Conservation (phyloP, 2,329 filamentous ascomycete genomes). For the Pestalotiopsis sp. region DNA sequence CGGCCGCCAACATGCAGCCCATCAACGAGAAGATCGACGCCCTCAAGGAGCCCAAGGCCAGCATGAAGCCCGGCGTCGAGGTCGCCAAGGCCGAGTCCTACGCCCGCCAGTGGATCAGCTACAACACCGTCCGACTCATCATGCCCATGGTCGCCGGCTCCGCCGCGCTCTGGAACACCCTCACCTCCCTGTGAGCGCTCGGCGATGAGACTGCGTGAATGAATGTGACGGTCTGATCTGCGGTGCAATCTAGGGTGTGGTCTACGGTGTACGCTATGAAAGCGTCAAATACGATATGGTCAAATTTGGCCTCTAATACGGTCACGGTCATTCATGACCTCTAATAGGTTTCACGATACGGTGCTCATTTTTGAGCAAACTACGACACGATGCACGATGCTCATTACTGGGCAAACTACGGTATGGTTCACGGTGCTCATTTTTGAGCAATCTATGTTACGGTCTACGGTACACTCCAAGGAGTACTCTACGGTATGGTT, state of each 20-base stretch:
- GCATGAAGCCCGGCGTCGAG: conserved; percentile 20
- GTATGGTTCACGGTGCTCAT: too few relatives aligned
- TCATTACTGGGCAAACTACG: too few relatives aligned
- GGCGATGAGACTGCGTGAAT: background rate
- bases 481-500: too few relatives aligned
- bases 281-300: too few relatives aligned
- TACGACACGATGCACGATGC: too few relatives aligned
- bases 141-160: conserved; percentile 36
- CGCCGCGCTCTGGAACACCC: conserved; percentile 34
- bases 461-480: too few relatives aligned
- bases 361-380: too few relatives aligned
- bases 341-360: too few relatives aligned
- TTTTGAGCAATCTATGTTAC: too few relatives aligned
- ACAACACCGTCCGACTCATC: conserved; percentile 36
- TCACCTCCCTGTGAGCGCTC: conserved; percentile 21
- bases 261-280: too few relatives aligned
- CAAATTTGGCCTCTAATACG: too few relatives aligned
- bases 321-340: too few relatives aligned
- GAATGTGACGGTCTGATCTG: background rate
- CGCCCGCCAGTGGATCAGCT: conserved; percentile 36
- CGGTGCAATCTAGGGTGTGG: background rate
- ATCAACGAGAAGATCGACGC: conserved; percentile 50
- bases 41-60: conserved; percentile 28
- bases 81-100: conserved; percentile 32
- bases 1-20: conserved; percentile 53